Evolutionary conservation across 768 basidiomycete species (phyloP), one percentile per base, ranked within the genome.

Genomic region (Pulveroboletus sp.): DNA sequence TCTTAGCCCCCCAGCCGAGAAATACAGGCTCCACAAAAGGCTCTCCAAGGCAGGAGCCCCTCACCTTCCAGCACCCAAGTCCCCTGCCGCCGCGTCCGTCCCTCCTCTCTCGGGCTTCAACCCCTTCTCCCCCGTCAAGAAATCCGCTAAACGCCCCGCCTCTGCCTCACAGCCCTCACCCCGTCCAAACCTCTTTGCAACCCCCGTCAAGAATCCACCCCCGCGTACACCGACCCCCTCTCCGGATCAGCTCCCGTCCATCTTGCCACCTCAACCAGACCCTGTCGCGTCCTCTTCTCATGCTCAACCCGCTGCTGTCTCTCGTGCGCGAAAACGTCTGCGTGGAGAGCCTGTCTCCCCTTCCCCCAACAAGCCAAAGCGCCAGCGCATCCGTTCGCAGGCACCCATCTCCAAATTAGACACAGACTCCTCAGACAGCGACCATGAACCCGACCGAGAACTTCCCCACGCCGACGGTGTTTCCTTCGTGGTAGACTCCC

Each of bases 321-420:
- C 76, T 22, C 78, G 86, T 29, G 89, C 89, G 19, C 80, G 88
- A 31, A 91, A 91, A 64, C 83, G 89, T 47, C 74, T 91, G 16
- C 80, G 89, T 27, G 89, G 89, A 23, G 89, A 91, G 60, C 83
- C 83, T 1, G 87, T 91, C 2, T 90, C 89, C 0, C 89, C 89
- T 4, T 88, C 89, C 16, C 89, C 89, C 4, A 80, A 76, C 61
- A 89, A 89, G 64, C 80, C 80, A 61, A 90, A 89, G 64, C 78
- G 84, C 50, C 76, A 76, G 62, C 85, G 85, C 35, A 62, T 81
- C 44, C 62, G 64, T 31, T 71, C 77, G 6, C 75, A 76, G 17
- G 64, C 75, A 35, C 63, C 73, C 16, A 71, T 77, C 52, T 58
- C 73, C 35, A 67, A 59, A 37, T 54, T 62, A 32, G 66, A 56